A percentile compares a stretch with the other conserved stretches of the same genome.
Evolutionary conservation across 164 flowering plant species (phyloP).

Genomic region (Magnolia kwangsiensis): DNA sequence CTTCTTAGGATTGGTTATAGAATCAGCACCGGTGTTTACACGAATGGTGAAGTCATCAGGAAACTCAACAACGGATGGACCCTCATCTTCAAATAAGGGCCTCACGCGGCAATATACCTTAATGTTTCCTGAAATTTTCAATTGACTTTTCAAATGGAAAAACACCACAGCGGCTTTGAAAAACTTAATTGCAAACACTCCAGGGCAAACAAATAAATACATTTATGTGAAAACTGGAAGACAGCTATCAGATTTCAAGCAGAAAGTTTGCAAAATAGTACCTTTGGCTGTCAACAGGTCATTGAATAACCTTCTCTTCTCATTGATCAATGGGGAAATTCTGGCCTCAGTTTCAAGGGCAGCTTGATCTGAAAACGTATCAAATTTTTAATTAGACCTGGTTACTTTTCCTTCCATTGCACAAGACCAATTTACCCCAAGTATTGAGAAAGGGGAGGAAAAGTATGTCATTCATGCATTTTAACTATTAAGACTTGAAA

Average conservation of each 20-base stretch:
- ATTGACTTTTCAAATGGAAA: conserved; percentile 11
- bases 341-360: conserved; percentile 86
- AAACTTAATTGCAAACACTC: not conserved
- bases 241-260: not conserved
- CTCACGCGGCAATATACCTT: conserved; percentile 88
- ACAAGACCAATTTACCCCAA: not conserved
- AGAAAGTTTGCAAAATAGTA: conserved; percentile 22
- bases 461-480: not conserved
- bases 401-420: not conserved
- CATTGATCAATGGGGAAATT: conserved; percentile 73
- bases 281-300: conserved; percentile 97
- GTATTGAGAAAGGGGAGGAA: not conserved
- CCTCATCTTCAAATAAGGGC: conserved; percentile 95
- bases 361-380: conserved; percentile 60
- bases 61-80: conserved; percentile 76
- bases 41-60: conserved; percentile 90
- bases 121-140: conserved; percentile 66
- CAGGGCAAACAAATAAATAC: not conserved
- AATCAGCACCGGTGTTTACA: conserved; percentile 65
- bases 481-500: not conserved
- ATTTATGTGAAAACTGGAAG: not conserved
- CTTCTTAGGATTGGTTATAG: conserved; percentile 67
- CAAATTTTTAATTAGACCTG: not conserved
- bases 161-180: not conserved
- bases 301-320: conserved; percentile 87